Evolutionary conservation across 2,329 filamentous ascomycete species (phyloP), one percentile per base, ranked within the genome.

Genomic region (Blumeria hordei): DNA sequence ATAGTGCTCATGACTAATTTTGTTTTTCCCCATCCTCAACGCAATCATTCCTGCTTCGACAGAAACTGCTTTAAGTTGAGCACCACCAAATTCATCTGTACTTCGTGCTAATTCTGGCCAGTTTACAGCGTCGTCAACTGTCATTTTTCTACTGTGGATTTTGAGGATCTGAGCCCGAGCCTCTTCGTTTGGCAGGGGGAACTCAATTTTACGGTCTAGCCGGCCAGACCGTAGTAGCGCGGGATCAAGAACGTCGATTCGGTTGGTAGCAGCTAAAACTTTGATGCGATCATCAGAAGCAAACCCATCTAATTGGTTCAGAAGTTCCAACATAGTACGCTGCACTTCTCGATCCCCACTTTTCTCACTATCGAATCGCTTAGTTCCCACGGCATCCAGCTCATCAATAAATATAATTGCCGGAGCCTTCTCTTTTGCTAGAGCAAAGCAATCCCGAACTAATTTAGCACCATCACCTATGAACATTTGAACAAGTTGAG

Each of bases 341-440:
- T 98, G 92, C 45, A 98, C 92, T 72, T 98, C 92, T 68, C 92
- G 79, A 68, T 98, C 92, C 71, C 92, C 92, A 58, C 85, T 92
- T 76, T 96, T 98, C 67, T 96, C 88, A 62, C 86, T 94, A 69
- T 98, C 92, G 72, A 98, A 98, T 66, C 92, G 90, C 72, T 96
- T 96, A 55, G 90, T 96, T 61, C 92, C 92, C n/a, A 98, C 83
- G 56, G 92, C 92, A 67, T 98, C 92, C 59, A 98, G 73, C 70
- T 98, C 92, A 71, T 98, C 92, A 64, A 98, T 96, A 74, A 98
- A 98, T 69, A 98, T 98, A 69, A 98, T 98, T 57, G 92, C 88
- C 0, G 92, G 93, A 0, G 92, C 92, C 74, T 98, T 98, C 70
- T 98, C 92, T 69, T 98, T 98, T 55, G 92, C 92, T 12, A 98